Evolutionary conservation across 129 eudicot species (phyloP), one percentile per base, ranked within the genome.

Genomic region (Chrysanthemum seticuspe): DNA sequence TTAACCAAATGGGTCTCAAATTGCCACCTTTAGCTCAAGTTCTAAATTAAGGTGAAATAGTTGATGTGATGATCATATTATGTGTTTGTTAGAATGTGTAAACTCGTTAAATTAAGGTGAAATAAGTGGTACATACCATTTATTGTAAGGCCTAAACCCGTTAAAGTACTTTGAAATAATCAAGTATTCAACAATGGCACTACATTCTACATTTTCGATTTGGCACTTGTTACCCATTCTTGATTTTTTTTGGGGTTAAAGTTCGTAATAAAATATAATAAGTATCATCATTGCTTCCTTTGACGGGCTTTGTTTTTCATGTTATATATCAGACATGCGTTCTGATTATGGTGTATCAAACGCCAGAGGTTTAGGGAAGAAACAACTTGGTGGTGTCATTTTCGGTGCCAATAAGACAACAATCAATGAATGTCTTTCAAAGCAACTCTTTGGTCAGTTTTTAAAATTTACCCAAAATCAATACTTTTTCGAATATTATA

Each of bases 361-460:
- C 68, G 47, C 77, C 48, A 82, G 96, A 73, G 76, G 83, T 76
- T 62, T 92, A 82, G 63, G 21, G 23, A 87, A 83, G 55, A 66
- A 21, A 19, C 85, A 87, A 16, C 89, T 92, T 45, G 96, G 98
- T 10, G 95, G 95, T 59, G 95, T 89, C 19, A 82, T 89, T 77
- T 92, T 89, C 61, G 98, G 98, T 45, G 67, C 85, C 82, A 88
- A 76, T n/a, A 68, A 74, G 29, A 75, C 9, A 68, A 89, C 96
- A 27, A 74, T 83, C 19, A 61, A 74, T 2, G 96, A 92, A 75
- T 89, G 98, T 64, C 88, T 89, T 23, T 16, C 31, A 57, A 85
- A 81, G 51, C 96, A 92, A 78, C 84, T 92, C 25, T 87, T 92
- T 74, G 98, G 98, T 92, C 44, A 76, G 98, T 83, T 48, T 34